These are phyloP conservation scores for Endocarpon pusillum DNA, from an alignment of 495 filamentous ascomycete species.

Conservation along the genomic window DNA sequence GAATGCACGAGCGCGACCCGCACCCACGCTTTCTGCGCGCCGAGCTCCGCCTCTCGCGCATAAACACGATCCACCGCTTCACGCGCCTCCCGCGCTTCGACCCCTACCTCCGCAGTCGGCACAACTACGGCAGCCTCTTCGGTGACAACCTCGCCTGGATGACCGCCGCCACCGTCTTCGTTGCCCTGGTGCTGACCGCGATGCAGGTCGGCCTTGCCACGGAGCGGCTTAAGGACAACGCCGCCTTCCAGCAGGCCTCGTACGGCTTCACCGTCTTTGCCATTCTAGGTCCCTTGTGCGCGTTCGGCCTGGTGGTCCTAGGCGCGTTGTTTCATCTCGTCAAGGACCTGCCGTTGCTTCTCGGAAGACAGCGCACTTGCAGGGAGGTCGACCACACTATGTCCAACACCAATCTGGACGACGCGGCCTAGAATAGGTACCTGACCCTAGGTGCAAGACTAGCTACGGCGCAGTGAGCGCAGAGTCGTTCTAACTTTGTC, in stretches of 20 bases:
- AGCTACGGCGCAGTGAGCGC: too few relatives aligned
- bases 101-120: conserved; percentile 13
- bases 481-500: too few relatives aligned
- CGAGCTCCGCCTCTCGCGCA: conserved; percentile 23
- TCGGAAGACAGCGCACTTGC: too few relatives aligned
- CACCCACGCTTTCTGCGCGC: conserved; percentile 21
- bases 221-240: conserved; percentile 16
- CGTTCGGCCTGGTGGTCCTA: too few relatives aligned
- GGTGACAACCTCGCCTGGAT: conserved; percentile 30
- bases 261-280: conserved; percentile 39
- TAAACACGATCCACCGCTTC: conserved; percentile 19
- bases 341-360: too few relatives aligned
- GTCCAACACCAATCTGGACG: too few relatives aligned
- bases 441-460: too few relatives aligned
- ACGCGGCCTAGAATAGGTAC: too few relatives aligned
- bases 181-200: conserved; percentile 36
- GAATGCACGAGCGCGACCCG: not conserved
- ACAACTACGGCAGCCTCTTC: conserved; percentile 19
- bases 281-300: conserved; percentile 16
- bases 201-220: conserved; percentile 42
- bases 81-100: not conserved
- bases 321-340: too few relatives aligned
- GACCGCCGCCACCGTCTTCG: conserved; percentile 26
- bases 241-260: conserved; percentile 26
- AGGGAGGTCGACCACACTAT: too few relatives aligned